Base-by-base conservation (phyloP, 73 alveolate species). In the Paramecium sonneborni region DNA sequence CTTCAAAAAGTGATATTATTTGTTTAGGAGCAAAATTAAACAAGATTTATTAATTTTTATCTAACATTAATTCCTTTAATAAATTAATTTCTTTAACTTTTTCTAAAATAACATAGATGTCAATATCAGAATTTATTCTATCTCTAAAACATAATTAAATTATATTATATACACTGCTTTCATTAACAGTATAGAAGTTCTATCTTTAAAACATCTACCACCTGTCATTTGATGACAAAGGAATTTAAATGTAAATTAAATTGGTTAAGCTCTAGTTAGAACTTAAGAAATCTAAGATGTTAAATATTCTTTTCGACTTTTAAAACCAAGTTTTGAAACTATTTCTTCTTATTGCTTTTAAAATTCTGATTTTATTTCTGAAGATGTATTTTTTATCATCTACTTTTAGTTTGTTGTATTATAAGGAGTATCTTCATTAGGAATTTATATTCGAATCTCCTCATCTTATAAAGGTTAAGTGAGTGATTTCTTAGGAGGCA, bases 11-110 rank as follows among this genome's bases (percentile, higher is more conserved):
- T 20, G 41, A 6, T 41, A 79, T 46, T 43, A 41, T 4, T 23
- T 39, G 7, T 46, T 79, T 79, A 1, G 90, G 90, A 21, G 90
- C 90, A 79, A 79, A 79, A 79, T 79, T 79, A 9, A 79, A 79
- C 24, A 79, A 44, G 11, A 79, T 79, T 46, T 79, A 79, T 14
- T 79, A 43, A 23, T 79, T 41, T 46, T 79, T 79, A 79, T 39
- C 55, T 10, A 79, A 34, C 9, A 79, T 12, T 41, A 79, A 44
- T 10, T 79, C 90, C 41, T 79, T 79, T 43, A 79, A 34, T 46
- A 79, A 28, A 23, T 79, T 79, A 20, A 39, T 44, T 46, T 79
- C 69, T 44, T 79, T 39, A 37, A 79, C 41, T 23, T 79, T 79
- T 79, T 79, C 90, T 10, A 79, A 39, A 10, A 79, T 79, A 10